phyloP scores from a whole-genome alignment of 2,329 filamentous ascomycete species.

The Parastagonospora nodorum region DNA sequence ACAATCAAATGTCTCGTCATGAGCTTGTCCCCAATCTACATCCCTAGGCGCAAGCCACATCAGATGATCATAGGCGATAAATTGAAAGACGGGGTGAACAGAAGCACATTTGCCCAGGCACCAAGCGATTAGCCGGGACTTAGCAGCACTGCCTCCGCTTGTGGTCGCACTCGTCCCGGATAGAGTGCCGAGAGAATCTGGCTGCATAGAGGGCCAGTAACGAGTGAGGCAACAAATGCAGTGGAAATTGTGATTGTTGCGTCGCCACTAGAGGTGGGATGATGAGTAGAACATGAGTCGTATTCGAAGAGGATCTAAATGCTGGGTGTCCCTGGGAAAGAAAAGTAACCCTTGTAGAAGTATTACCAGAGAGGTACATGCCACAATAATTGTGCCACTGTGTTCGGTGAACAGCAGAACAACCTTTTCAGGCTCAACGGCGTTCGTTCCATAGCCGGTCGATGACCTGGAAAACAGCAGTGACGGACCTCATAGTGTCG shows the following conservation, averaged over 20 bases:
- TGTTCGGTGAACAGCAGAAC: too few species aligned
- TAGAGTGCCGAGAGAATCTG: conserved; percentile 11
- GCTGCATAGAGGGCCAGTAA: conserved; percentile 1
- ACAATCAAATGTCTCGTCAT: conserved; percentile 15
- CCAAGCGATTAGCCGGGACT: conserved; percentile 36
- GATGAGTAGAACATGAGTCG: neutral
- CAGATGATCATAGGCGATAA: conserved; percentile 11
- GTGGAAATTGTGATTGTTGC: neutral
- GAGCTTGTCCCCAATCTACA: conserved; percentile 15
- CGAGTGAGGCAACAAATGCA: neutral
- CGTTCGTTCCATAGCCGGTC: conserved; percentile 77
- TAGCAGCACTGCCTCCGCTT: conserved; percentile 6
- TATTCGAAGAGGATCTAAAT: neutral
- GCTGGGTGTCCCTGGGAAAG: neutral
- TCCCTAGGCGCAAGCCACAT: conserved; percentile 11
- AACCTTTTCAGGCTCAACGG: conserved; percentile 6
- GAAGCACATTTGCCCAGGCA: conserved; percentile 24
- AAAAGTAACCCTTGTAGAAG: too few species aligned
- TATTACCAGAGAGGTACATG: too few species aligned
- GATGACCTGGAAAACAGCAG: conserved; percentile 87
- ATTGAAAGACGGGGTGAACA: conserved; percentile 11
- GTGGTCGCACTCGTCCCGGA: conserved; percentile 4
- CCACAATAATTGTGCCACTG: too few species aligned
- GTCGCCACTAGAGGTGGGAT: neutral
- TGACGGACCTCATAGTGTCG: conserved; percentile 76